Evolutionary conservation across 371 early-diverging fungal genomes (phyloP), one percentile per base, ranked within the genome.

Genomic region (Mucor irregularis): DNA sequence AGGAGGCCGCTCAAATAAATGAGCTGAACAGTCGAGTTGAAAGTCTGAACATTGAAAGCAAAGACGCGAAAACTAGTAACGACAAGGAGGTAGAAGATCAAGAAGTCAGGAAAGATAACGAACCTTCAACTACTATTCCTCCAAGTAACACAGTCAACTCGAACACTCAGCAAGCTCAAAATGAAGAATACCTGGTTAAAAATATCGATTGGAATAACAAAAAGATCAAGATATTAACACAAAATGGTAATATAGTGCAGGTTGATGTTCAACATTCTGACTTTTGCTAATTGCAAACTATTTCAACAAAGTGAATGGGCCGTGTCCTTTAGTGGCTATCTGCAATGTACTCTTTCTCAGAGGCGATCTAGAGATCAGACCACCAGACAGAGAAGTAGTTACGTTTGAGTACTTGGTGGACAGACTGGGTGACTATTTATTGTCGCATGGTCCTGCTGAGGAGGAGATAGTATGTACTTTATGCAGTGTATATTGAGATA

Each of bases 301-400:
- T n/a, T 16, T 2, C 7, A 39, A 33, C 25, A 21, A 66, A 83
- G 84, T 86, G 53, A 94, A 96, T 69, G 95, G 96, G 0, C 96
- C 96, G 0, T 96, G 96, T 65, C 96, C 96, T 16, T 62, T 96
- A 43, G 78, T 95, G 0, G 91, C 94, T 6, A 80, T 96, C 10
- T 83, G 88, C 68, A 96, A 96, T 66, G 90, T 90, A 1, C 71
- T 95, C 44, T 75, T 93, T 13, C 73, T 95, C 21, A 81, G 89
- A 13, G 90, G 89, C 9, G 87, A 87, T 46, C 78, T 96, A 22
- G 67, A 66, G 5, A 79, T 91, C 29, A 56, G 48, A 19, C 80
- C 86, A 1, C 71, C 75, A 28, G 86, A 85, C 38, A 65, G 83
- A 40, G 76, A 80, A 13, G 51, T 68, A 0, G 84, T 92, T 4